Conservation (phyloP, 1,284 basidiomycete genomes). For the Pseudozyma hubeiensis region DNA sequence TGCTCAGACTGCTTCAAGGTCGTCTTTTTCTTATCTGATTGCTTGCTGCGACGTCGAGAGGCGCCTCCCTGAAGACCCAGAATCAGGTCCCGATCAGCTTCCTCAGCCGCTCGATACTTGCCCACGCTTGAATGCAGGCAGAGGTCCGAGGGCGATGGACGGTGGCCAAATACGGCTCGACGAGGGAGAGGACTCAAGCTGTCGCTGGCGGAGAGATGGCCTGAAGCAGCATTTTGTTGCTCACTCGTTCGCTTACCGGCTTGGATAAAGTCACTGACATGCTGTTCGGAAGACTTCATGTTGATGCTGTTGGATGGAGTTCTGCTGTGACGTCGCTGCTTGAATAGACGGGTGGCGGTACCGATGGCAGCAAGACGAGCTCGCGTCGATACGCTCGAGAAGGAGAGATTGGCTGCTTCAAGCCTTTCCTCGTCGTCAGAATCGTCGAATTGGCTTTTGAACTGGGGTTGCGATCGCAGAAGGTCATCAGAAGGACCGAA, state of each 20-base stretch:
- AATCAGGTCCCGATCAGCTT: slow-evolving; percentile 25
- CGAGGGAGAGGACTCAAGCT: slow-evolving; percentile 21
- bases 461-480: slow-evolving; percentile 1
- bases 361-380: slow-evolving; percentile 38
- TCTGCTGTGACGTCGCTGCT: slow-evolving; percentile 22
- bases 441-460: slow-evolving; percentile 45
- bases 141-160: slow-evolving; percentile 27
- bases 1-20: slow-evolving; percentile 2
- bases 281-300: neutral
- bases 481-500: neutral
- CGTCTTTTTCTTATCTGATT: slow-evolving; percentile 12
- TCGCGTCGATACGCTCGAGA: slow-evolving; percentile 9
- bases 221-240: neutral
- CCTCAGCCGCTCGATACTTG: neutral
- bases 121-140: neutral
- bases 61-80: slow-evolving; percentile 13
- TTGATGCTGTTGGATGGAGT: slow-evolving; percentile 5
- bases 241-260: neutral
- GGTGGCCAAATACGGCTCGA: slow-evolving; percentile 31
- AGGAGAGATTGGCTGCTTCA: neutral
- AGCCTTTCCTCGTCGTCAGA: slow-evolving; percentile 48
- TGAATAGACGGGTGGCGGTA: slow-evolving; percentile 40
- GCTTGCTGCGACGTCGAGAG: slow-evolving; percentile 9
- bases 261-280: neutral
- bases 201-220: slow-evolving; percentile 15